A percentile compares a stretch with the other conserved stretches of the same genome.
Evolutionary conservation across 2,329 filamentous ascomycete genomes (phyloP).

Genomic region (Fusarium sp.): DNA sequence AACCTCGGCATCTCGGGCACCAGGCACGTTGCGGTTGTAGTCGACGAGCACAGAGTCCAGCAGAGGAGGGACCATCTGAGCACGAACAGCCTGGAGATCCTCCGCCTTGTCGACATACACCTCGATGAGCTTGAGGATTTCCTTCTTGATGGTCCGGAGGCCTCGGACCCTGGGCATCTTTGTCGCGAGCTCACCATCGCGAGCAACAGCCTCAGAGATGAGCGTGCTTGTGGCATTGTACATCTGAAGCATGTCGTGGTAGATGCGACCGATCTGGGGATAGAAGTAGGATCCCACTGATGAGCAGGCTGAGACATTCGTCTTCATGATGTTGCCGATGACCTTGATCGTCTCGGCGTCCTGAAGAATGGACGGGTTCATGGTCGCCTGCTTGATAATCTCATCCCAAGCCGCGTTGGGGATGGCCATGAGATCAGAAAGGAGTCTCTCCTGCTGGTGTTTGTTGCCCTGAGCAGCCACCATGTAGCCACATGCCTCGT

Average conservation of each 20-base stretch:
- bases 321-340: slow-evolving; percentile 99
- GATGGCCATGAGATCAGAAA: slow-evolving; percentile 91
- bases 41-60: slow-evolving; percentile 94
- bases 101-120: slow-evolving; percentile 98
- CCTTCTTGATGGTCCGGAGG: slow-evolving; percentile 97
- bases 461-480: slow-evolving; percentile 98
- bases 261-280: slow-evolving; percentile 96
- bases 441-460: slow-evolving; percentile 89
- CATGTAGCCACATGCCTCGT: slow-evolving; percentile 99
- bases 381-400: slow-evolving; percentile 89
- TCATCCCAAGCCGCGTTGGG: slow-evolving; percentile 96
- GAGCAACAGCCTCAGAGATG: slow-evolving; percentile 91
- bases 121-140: slow-evolving; percentile 97
- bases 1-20: slow-evolving; percentile 95
- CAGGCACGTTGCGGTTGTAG: slow-evolving; percentile 96
- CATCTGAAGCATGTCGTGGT: slow-evolving; percentile 99
- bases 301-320: slow-evolving; percentile 97
- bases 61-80: slow-evolving; percentile 94
- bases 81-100: slow-evolving; percentile 91
- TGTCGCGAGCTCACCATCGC: slow-evolving; percentile 92
- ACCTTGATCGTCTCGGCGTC: slow-evolving; percentile 97
- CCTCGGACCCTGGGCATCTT: slow-evolving; percentile 98
- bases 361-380: slow-evolving; percentile 87
- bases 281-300: slow-evolving; percentile 98
- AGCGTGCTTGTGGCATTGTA: slow-evolving; percentile 96